These are phyloP conservation scores for Bryum argenteum DNA, from an alignment of 225 moss, liverwort and hornwort species.

Conservation along the genomic window DNA sequence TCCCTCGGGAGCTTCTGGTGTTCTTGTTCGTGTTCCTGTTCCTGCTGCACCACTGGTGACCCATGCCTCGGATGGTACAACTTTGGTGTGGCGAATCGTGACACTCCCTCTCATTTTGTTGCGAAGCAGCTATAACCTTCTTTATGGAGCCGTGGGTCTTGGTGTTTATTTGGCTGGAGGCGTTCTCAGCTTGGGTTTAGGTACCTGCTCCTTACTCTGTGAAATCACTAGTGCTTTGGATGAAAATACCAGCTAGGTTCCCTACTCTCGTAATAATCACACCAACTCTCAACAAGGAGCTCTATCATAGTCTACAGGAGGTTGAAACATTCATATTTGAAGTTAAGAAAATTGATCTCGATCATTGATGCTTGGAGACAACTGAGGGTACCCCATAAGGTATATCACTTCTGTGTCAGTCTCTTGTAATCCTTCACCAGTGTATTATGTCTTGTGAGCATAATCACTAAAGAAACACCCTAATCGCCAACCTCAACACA, in stretches of 20 bases:
- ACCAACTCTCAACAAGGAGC: not conserved
- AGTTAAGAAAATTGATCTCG: too few relatives aligned
- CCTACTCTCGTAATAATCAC: not conserved
- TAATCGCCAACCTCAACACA: too few relatives aligned
- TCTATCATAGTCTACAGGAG: too few relatives aligned
- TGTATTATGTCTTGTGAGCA: too few relatives aligned
- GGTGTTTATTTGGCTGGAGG: conserved; percentile 75
- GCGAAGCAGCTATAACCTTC: conserved; percentile 73
- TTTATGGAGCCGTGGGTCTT: conserved; percentile 74
- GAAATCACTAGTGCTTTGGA: not conserved
- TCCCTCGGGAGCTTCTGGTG: not conserved
- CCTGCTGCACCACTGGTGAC: not conserved
- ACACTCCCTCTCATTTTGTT: conserved; percentile 72
- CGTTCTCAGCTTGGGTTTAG: conserved; percentile 49
- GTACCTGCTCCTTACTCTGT: conserved; percentile 11
- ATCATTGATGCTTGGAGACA: too few relatives aligned
- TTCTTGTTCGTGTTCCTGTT: conserved; percentile 8
- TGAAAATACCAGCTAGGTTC: not conserved
- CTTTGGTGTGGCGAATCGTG: conserved; percentile 78
- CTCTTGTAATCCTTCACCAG: too few relatives aligned
- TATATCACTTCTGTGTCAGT: too few relatives aligned
- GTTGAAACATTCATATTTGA: too few relatives aligned
- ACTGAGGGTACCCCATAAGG: too few relatives aligned
- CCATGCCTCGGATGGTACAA: conserved; percentile 32
- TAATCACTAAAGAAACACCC: too few relatives aligned